Percentiles rank a stretch among this genome's conserved stretches.
phyloP scores from a whole-genome alignment of 805 yeast genomes.

The Saccharomycodes ludwigii region DNA sequence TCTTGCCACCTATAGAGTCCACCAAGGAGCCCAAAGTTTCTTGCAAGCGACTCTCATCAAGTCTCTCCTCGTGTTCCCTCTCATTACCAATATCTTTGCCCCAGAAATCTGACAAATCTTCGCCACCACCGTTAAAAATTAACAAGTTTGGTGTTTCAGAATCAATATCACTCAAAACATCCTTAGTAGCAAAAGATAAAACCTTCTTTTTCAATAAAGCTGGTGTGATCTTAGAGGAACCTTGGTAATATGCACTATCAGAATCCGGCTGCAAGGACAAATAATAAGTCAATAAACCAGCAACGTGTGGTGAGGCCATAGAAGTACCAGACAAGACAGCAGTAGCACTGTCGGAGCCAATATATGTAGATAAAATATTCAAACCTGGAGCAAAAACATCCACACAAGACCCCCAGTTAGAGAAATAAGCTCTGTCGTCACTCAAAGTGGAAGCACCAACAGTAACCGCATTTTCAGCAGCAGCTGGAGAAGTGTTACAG shows the following conservation, averaged over 20 bases:
- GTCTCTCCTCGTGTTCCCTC: constrained; percentile 2
- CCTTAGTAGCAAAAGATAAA: constrained; percentile 54
- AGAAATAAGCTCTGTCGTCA: constrained; percentile 88
- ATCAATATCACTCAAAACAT: constrained; percentile 48
- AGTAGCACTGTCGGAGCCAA: constrained; percentile 64
- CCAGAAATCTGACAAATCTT: constrained; percentile 58
- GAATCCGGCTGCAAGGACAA: constrained; percentile 73
- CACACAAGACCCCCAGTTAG: constrained; percentile 92
- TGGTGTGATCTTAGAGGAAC: constrained; percentile 46
- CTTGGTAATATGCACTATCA: constrained; percentile 47
- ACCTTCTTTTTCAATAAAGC: constrained; percentile 66
- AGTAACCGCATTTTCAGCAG: constrained; percentile 72
- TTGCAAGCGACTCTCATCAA: constrained; percentile 5
- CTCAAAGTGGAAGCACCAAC: constrained; percentile 90
- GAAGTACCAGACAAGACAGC: constrained; percentile 90
- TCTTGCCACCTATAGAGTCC: constrained; percentile 13
- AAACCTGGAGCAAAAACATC: constrained; percentile 96
- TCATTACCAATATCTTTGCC: constrained; percentile 9
- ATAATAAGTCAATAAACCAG: constrained; percentile 84
- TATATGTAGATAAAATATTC: constrained; percentile 72
- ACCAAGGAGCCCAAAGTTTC: constrained; percentile 9
- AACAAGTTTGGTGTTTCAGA: constrained; percentile 65
- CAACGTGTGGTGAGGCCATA: constrained; percentile 96
- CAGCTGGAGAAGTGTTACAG: constrained; percentile 84
- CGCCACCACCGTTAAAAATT: constrained; percentile 76